phyloP scores from a whole-genome alignment of 495 filamentous ascomycete species.

The Usnea hakonensis region DNA sequence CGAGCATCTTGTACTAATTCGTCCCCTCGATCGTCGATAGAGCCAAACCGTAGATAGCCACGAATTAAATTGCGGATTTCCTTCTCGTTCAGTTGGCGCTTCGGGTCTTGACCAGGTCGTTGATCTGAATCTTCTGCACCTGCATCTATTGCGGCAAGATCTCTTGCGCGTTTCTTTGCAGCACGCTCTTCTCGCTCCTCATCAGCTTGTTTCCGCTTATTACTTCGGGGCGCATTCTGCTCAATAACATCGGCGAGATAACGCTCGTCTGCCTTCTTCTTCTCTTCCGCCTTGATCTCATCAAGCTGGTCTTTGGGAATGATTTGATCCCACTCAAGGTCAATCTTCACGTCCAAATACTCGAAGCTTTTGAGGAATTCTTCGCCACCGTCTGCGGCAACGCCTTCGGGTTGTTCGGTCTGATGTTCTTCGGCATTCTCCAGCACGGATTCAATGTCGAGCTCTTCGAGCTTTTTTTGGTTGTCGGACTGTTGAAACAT shows the following conservation, averaged over 20 bases:
- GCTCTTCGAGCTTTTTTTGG: slow-evolving; percentile 89
- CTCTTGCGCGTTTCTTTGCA: slow-evolving; percentile 84
- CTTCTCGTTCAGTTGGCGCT: slow-evolving; percentile 76
- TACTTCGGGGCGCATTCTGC: slow-evolving; percentile 64
- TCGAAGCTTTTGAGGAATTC: slow-evolving; percentile 87
- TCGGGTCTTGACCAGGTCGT: slow-evolving; percentile 64
- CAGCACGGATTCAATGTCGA: slow-evolving; percentile 97
- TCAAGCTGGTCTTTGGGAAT: slow-evolving; percentile 90
- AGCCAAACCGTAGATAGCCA: slow-evolving; percentile 81
- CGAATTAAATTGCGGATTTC: slow-evolving; percentile 85
- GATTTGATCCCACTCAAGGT: slow-evolving; percentile 94
- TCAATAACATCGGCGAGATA: slow-evolving; percentile 78
- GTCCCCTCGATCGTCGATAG: slow-evolving; percentile 74
- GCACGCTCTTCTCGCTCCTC: slow-evolving; percentile 78
- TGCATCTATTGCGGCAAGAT: slow-evolving; percentile 43
- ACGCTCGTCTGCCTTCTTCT: slow-evolving; percentile 69
- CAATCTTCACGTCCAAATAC: slow-evolving; percentile 89
- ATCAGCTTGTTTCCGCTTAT: slow-evolving; percentile 63
- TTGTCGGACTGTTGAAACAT: slow-evolving; percentile 97
- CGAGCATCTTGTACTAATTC: slow-evolving; percentile 81
- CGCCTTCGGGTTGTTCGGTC: slow-evolving; percentile 80
- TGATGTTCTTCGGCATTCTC: slow-evolving; percentile 93
- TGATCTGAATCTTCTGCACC: slow-evolving; percentile 51
- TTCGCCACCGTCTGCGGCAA: slow-evolving; percentile 84
- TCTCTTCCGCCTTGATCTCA: slow-evolving; percentile 80